Conservation (phyloP, 2,329 filamentous ascomycete genomes). For the Trichoderma sp. region DNA sequence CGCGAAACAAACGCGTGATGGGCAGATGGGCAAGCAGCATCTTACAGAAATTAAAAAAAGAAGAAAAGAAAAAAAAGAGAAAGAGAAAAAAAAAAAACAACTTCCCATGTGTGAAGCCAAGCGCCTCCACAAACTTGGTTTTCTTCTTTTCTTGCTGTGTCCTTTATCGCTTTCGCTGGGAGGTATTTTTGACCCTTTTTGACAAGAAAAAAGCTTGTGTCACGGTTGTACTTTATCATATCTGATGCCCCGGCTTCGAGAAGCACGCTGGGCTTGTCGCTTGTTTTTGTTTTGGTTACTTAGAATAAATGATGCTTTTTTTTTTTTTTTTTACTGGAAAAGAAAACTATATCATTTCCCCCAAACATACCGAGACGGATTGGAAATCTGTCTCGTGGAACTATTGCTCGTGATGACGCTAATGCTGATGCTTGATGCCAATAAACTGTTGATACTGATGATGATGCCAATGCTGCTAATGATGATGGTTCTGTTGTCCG, state of each 20-base stretch:
- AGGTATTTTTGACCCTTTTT: not conserved
- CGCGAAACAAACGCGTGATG: not conserved
- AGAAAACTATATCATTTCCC: not conserved
- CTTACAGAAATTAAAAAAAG: not conserved
- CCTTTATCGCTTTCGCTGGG: not conserved
- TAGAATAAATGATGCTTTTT: conserved; percentile 12
- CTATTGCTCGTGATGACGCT: not conserved
- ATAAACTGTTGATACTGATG: not conserved
- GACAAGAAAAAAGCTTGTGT: not conserved
- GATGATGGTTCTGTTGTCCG: not conserved
- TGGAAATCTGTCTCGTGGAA: not conserved
- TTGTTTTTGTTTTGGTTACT: not conserved
- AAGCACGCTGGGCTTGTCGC: not conserved
- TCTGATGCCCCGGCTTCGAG: not conserved
- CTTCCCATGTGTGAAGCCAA: not conserved
- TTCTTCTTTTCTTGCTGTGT: not conserved
- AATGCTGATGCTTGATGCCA: not conserved
- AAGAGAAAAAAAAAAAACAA: not conserved
- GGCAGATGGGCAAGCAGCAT: not conserved
- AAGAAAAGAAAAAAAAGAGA: not conserved
- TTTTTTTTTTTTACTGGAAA: no score
- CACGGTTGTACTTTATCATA: not conserved
- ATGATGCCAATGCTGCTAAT: not conserved
- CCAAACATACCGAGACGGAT: not conserved
- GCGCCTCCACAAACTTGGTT: not conserved